Percentiles rank a stretch among this genome's conserved stretches.
These are phyloP conservation scores for Citrus medica DNA, from an alignment of 345 rosid species.

Conservation along the genomic window DNA sequence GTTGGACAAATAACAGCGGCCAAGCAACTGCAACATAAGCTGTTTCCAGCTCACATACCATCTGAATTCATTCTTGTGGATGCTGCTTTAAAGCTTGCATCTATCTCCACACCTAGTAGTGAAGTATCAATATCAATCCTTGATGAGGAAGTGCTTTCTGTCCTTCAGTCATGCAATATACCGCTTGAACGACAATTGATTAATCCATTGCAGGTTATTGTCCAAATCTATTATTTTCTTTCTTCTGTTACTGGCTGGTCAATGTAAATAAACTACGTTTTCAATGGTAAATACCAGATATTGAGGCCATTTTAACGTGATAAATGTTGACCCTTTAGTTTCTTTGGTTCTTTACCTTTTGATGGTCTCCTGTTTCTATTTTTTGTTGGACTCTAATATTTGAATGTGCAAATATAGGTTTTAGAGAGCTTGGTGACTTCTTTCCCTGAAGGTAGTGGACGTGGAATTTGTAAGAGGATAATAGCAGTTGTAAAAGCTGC, in stretches of 20 bases:
- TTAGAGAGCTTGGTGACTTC: slow-evolving; percentile 64
- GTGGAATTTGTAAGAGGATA: slow-evolving; percentile 76
- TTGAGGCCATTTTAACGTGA: not conserved
- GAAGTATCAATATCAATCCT: slow-evolving; percentile 42
- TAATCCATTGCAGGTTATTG: slow-evolving; percentile 70
- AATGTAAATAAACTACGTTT: slow-evolving; percentile 3
- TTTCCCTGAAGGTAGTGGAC: slow-evolving; percentile 84
- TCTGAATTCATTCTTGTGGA: slow-evolving; percentile 70
- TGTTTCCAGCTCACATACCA: slow-evolving; percentile 70
- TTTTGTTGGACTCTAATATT: slow-evolving; percentile 16
- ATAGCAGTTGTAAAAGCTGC: slow-evolving; percentile 85
- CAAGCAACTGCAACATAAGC: slow-evolving; percentile 91
- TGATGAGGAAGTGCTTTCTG: slow-evolving; percentile 63
- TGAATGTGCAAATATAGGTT: slow-evolving; percentile 41
- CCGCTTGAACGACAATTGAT: slow-evolving; percentile 33
- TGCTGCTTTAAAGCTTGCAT: slow-evolving; percentile 81
- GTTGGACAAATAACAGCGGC: slow-evolving; percentile 95
- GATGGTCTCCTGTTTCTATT: slow-evolving; percentile 8
- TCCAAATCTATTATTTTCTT: slow-evolving; percentile 15
- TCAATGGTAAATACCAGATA: not conserved
- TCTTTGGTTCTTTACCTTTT: not conserved
- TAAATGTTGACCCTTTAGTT: not conserved
- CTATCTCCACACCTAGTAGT: slow-evolving; percentile 56
- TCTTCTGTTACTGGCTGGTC: slow-evolving; percentile 10
- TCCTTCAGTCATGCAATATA: slow-evolving; percentile 49